These are phyloP conservation scores for Aulographum hederae DNA, from an alignment of 2,329 filamentous ascomycete genomes.

Conservation along the genomic window DNA sequence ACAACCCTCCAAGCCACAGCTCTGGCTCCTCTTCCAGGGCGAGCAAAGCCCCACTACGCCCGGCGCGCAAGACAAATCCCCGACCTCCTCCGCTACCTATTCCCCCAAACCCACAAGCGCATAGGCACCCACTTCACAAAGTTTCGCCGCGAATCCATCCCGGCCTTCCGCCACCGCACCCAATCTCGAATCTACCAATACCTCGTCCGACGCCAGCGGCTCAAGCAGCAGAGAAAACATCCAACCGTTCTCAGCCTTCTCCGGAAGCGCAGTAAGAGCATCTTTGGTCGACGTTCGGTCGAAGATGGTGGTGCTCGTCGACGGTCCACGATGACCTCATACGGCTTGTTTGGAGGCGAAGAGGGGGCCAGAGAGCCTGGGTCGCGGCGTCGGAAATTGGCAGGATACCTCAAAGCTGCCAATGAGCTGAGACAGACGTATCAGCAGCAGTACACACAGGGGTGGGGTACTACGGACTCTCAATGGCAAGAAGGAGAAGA, in stretches of 20 bases:
- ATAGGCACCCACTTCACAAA: constrained; percentile 47
- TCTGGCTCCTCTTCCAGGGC: too few relatives aligned
- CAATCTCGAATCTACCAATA: constrained; percentile 65
- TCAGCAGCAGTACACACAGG: constrained; percentile 31
- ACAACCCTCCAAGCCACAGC: too few relatives aligned
- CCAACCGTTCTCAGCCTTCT: constrained; percentile 14
- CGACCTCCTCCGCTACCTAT: constrained; percentile 43
- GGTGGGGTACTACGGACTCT: constrained; percentile 28
- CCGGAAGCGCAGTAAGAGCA: constrained; percentile 19
- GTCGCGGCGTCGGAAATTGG: constrained; percentile 59
- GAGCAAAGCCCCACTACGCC: too few relatives aligned
- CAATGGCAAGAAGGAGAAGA: constrained; percentile 21
- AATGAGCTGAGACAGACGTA: constrained; percentile 56
- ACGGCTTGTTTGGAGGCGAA: neutral
- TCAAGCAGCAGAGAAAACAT: constrained; percentile 12
- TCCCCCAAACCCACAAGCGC: constrained; percentile 44
- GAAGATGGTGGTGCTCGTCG: constrained; percentile 9
- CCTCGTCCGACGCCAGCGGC: constrained; percentile 42
- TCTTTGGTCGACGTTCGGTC: neutral
- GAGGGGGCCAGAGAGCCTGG: neutral
- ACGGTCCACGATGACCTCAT: constrained; percentile 13
- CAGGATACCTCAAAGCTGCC: constrained; percentile 51
- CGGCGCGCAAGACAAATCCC: too few relatives aligned
- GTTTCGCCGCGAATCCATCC: constrained; percentile 60
- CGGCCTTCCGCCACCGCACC: constrained; percentile 47